Evolutionary conservation across 2,329 filamentous ascomycete species (phyloP), one percentile per base, ranked within the genome.

Genomic region (Coniochaeta ligniaria): DNA sequence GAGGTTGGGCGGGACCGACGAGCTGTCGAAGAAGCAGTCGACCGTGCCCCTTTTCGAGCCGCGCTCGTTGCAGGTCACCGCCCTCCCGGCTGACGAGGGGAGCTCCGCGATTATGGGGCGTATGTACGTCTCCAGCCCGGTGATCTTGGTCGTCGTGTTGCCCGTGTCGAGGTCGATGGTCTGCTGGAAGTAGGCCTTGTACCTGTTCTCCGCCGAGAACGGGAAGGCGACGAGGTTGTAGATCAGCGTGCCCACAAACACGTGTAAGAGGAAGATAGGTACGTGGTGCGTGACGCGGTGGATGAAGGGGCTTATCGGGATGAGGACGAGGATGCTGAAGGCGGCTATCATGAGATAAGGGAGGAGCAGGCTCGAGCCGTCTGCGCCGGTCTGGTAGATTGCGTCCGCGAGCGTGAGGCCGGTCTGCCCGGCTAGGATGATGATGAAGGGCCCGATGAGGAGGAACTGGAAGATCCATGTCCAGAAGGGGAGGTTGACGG

Each of bases 161-260:
- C 87, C 87, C 4, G 81, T 84, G 65, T 91, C 89, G 11, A 96
- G 82, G 65, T 96, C 84, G 56, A 97, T 79, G 11, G 84, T 83
- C 71, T 99, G 93, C 57, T 90, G 79, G 72, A 98, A 97, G 73
- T 87, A 96, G 56, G 94, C 81, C 74, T 98, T 98, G 73, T 96
- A 85, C 41, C 91, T 84, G 70, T 87, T 90, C 62, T 86, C 82
- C 24, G 83, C 76, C 0, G 91, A 95, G 74, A 98, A 98, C 0
- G 95, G 95, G 73, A 96, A 97, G 1, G 90, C 91, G 2, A 84
- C 76, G 5, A 97, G 83, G 70, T 96, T 96, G 78, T 96, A 98
- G 60, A 93, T 82, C 31, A 96, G 76, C 1, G 92, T 96, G 33
- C 81, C 90, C 26, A 85, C 69, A 63, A 92, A 91, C 9, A 96